These are phyloP conservation scores for Sporobolomyces pararoseus DNA, from an alignment of 768 basidiomycete species.

Conservation along the genomic window DNA sequence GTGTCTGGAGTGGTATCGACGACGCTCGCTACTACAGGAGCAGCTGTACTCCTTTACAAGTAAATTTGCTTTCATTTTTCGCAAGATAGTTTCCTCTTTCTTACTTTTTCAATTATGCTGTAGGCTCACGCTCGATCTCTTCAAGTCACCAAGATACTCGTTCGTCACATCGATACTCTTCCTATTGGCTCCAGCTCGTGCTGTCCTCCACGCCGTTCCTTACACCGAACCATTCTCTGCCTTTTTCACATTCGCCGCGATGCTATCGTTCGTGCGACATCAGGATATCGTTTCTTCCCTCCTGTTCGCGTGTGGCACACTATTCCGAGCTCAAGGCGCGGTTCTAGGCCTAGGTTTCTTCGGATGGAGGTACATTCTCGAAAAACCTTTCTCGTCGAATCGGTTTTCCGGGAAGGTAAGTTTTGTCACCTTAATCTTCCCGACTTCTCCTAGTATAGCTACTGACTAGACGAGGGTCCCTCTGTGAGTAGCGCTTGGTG, in stretches of 20 bases:
- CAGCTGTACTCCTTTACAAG: slow-evolving; percentile 47
- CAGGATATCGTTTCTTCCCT: slow-evolving; percentile 53
- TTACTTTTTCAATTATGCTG: slow-evolving; percentile 15
- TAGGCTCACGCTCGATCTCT: slow-evolving; percentile 54
- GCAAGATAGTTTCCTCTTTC: too few relatives aligned
- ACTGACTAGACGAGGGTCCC: too few relatives aligned
- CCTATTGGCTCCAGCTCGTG: slow-evolving; percentile 74
- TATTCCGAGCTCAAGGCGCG: slow-evolving; percentile 74
- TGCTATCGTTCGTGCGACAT: slow-evolving; percentile 36
- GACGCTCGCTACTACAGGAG: slow-evolving; percentile 42
- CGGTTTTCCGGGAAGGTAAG: background rate
- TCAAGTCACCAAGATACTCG: slow-evolving; percentile 58
- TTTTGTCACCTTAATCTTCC: slow-evolving; percentile 45
- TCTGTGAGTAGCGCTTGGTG: too few relatives aligned
- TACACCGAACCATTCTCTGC: slow-evolving; percentile 87
- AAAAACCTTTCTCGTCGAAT: slow-evolving; percentile 51
- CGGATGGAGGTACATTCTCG: slow-evolving; percentile 65
- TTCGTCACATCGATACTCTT: slow-evolving; percentile 64
- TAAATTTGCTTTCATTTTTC: slow-evolving; percentile 32
- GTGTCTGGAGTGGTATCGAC: slow-evolving; percentile 35
- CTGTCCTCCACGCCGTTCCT: slow-evolving; percentile 64
- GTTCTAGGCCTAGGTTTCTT: slow-evolving; percentile 68
- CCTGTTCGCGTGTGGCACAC: slow-evolving; percentile 61
- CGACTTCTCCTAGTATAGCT: too few relatives aligned
- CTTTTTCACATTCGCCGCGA: slow-evolving; percentile 69